Evolutionary conservation across 176 grass and related monocot species (phyloP), one percentile per base, ranked within the genome.

Genomic region (Pontederia paniculata): DNA sequence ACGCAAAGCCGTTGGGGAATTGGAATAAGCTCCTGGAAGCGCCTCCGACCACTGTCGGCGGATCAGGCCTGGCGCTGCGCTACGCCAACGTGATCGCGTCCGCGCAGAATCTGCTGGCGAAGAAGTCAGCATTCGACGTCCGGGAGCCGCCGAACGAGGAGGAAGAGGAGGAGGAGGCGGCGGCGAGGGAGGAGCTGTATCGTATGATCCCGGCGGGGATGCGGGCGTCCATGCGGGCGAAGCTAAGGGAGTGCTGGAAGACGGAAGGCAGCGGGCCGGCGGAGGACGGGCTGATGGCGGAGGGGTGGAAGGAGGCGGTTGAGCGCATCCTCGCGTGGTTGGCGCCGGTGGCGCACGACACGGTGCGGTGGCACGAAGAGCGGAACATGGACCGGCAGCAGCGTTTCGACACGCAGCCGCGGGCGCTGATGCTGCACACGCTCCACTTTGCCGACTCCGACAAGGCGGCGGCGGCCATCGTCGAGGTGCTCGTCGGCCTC

Each of bases 171-270:
- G 77, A 78, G 23, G 70, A 67, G 25, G 69, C 68, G 0, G 86
- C 75, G 54, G 77, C 76, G 58, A 77, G 93, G 23, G 77, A 77
- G 37, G 87, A 98, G 57, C 69, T 91, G 74, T 98, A 98, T 64
- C 74, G 91, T 68, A 88, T 91, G 93, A 80, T 98, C 4, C 93
- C 93, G 2, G 69, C 78, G 9, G 79, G 74, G 58, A 70, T 98
- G 22, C 74, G 75, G 3, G 73, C 80, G 53, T 76, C 76, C n/a
- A 83, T 98, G 52, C 57, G 75, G 60, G 70, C 80, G 4, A 98
- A 98, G 84, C 87, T 98, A 21, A 76, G 87, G 14, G 87, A 84
- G 12, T 98, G 83, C 71, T 98, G 93, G 93, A 77, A 60, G 52
- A 60, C 84, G 76, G 80, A 74, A 13, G 86, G 80, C 1, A 12